These are phyloP conservation scores for Chalaropsis thielavioides DNA, from an alignment of 2,329 filamentous ascomycete genomes.

Conservation along the genomic window DNA sequence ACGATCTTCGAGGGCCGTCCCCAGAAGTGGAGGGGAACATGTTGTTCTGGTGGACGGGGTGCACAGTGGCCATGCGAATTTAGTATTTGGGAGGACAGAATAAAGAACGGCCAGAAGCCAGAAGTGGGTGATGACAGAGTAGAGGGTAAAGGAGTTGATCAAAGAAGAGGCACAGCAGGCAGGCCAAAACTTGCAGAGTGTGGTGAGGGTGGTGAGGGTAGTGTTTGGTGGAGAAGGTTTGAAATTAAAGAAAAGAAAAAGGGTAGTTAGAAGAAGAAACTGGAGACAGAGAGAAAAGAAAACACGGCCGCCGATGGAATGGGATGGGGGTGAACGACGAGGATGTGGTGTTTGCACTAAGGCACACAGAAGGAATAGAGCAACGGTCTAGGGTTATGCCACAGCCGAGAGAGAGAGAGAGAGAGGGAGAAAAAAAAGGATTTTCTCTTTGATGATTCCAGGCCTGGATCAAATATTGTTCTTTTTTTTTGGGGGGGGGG, in stretches of 20 bases:
- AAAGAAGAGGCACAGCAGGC: not conserved
- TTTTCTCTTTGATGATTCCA: not conserved
- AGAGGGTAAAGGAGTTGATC: not conserved
- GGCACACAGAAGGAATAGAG: slow-evolving; percentile 3
- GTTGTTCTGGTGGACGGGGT: slow-evolving; percentile 9
- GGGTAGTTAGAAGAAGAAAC: not conserved
- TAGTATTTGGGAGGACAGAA: not conserved
- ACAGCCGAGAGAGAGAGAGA: slow-evolving; percentile 22
- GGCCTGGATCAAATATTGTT: not conserved
- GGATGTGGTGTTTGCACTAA: slow-evolving; percentile 24
- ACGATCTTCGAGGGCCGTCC: slow-evolving; percentile 12
- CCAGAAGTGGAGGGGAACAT: slow-evolving; percentile 12
- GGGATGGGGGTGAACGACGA: slow-evolving; percentile 28
- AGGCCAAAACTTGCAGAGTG: not conserved
- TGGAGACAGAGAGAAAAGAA: not conserved
- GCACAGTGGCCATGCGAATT: slow-evolving; percentile 11
- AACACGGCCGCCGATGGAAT: not conserved
- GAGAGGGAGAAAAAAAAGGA: slow-evolving; percentile 1
- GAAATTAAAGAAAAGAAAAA: slow-evolving; percentile 22
- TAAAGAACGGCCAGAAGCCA: slow-evolving; percentile 16
- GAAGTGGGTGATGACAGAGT: slow-evolving; percentile 20
- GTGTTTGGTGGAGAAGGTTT: slow-evolving; percentile 29
- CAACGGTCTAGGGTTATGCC: not conserved
- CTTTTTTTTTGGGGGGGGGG: too few species aligned
- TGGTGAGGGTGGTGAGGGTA: not conserved